Evolutionary conservation across 306 rosid species (phyloP), one percentile per base, ranked within the genome.

Genomic region (Castanea mollissima): DNA sequence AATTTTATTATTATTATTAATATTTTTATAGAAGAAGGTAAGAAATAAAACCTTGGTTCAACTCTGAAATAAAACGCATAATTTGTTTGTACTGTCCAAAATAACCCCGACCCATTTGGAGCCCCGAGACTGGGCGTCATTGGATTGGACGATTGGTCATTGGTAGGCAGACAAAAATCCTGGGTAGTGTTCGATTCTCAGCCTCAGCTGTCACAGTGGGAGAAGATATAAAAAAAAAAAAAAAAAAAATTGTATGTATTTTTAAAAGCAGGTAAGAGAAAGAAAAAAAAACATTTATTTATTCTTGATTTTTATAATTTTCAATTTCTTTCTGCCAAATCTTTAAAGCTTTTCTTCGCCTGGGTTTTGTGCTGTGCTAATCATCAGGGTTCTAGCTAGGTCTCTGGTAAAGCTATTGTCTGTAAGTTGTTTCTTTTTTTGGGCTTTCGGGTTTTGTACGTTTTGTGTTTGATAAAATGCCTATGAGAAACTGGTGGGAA

Each of bases 321-420:
- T 5, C 41, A 16, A 7, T 44, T 70, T 19, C n/a, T 60, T 25
- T 3, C 27, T 58, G 64, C 16, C 32, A 13, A 60, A 60, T 60
- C 27, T 60, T 27, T 14, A 31, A 18, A 20, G 35, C 18, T 65
- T 64, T 5, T 65, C 35, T n/a, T 57, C 71, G 4, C 49, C 71
- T 65, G 71, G 71, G 49, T 32, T 65, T 34, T 41, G 25, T 19
- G 9, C 34, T 4, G 32, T 35, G 20, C 56, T 69, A 55, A 77
- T 14, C 31, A 35, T 71, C 59, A 71, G 77, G 82, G 72, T 71
- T 78, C 77, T 71, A 5, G 58, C 51, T 19, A 25, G 19, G 71
- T 41, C 20, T 46, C 54, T 6, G 82, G 19, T 6, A 49, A 9
- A 29, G 2, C 60, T 49, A 3, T 71, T 9, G 54, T 29, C 8